Conservation (phyloP, 345 rosid species). For the Cardamine occulta region DNA sequence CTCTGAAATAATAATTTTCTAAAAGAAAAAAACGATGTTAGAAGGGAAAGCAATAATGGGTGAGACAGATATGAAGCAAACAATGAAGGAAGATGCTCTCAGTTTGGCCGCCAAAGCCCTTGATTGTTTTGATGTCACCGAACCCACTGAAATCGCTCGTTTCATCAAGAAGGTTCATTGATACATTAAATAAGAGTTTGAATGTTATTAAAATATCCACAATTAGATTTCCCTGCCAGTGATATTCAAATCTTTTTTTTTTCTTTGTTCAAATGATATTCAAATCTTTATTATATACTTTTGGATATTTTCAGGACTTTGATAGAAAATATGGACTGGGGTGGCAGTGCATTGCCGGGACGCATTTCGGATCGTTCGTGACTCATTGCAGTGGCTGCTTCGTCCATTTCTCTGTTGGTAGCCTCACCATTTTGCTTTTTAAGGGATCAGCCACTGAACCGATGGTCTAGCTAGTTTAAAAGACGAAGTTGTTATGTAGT, state of each 20-base stretch:
- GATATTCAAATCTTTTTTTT: not conserved
- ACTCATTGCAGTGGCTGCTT: slow-evolving; percentile 67
- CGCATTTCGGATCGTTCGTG: slow-evolving; percentile 64
- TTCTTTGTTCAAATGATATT: too few species aligned
- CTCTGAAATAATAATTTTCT: slow-evolving; percentile 2
- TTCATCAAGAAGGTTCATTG: slow-evolving; percentile 71
- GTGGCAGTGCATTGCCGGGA: slow-evolving; percentile 67
- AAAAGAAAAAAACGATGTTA: slow-evolving; percentile 49
- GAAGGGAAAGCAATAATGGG: slow-evolving; percentile 86
- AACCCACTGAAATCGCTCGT: slow-evolving; percentile 70
- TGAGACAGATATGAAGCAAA: slow-evolving; percentile 80
- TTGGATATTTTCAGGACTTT: slow-evolving; percentile 45
- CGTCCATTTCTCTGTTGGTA: slow-evolving; percentile 59
- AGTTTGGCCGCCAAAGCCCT: slow-evolving; percentile 77
- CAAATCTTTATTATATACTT: not conserved
- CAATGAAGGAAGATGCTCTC: slow-evolving; percentile 79
- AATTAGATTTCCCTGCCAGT: not conserved
- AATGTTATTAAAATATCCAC: not conserved
- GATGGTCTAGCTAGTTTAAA: slow-evolving; percentile 4
- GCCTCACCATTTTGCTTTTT: slow-evolving; percentile 60
- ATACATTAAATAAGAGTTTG: not conserved
- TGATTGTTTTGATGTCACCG: slow-evolving; percentile 72
- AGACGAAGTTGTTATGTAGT: not conserved
- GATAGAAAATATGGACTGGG: slow-evolving; percentile 56
- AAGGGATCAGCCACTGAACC: slow-evolving; percentile 57